Evolutionary conservation across 1,284 basidiomycete genomes (phyloP), one percentile per base, ranked within the genome.

Genomic region (Anthracocystis walkeri): DNA sequence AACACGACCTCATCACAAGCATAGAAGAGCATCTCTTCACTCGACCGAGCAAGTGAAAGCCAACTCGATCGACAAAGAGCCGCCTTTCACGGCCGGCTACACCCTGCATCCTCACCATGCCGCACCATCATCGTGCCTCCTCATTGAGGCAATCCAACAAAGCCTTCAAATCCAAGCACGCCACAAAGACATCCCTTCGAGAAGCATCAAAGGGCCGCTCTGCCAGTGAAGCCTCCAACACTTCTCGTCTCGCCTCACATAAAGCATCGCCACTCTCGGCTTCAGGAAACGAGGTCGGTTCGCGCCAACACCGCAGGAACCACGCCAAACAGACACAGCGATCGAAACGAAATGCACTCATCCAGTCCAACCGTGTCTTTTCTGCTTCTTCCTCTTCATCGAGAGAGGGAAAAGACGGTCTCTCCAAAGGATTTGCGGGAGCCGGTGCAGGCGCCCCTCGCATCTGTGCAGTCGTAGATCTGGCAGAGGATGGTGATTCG

Each of bases 391-490:
- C 57, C 3, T 55, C 72, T 20, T 55, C 50, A 4, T 65, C 65
- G 11, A 65, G 65, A 40, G 65, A 74, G 38, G 65, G 54, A 18
- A 65, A 58, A 21, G 71, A 74, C 50, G 75, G 78, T 6, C 58
- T 80, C 23, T 57, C 64, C 81, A 91, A 87, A 70, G 92, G 92
- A 14, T 88, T 89, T 23, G 61, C 71, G 31, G 66, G 67, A 12
- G 67, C 74, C 3, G 61, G 65, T 40, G 91, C 93, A 76, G 92
- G 92, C 8, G 90, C 91, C 2, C 92, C 93, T 16, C 88, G 93
- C 33, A 91, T 94, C 58, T 90, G 93, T 12, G 90, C 92, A 0
- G 89, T 94, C 42, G 88, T 95, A 25, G 91, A 93, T 2, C 87
- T 96, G 23, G 90, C 90, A 18, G 87, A 87, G 41, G 93, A 93